Base-by-base conservation (phyloP, 345 rosid species). In the Eucalyptus sp. region DNA sequence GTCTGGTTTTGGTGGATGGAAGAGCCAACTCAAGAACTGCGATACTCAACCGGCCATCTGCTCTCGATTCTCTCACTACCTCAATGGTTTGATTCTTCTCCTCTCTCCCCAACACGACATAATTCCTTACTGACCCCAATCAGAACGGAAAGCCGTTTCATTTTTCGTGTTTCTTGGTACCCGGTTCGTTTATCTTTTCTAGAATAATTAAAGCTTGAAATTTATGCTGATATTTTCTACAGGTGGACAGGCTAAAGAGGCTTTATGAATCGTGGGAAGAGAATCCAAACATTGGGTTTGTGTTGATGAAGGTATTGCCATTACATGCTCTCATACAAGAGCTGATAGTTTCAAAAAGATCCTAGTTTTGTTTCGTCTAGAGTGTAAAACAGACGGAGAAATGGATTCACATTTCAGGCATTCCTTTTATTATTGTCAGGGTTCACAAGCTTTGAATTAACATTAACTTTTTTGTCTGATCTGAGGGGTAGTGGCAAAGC, bases 201-300 rank as follows among this genome's bases (percentile, higher is more conserved):
- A 10, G 60, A 44, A 44, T 44, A n/a, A 48, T 86, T 68, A 58
- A 51, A 54, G 46, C 44, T 49, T 12, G 50, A 49, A 51, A 6
- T 17, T 51, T 44, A 22, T 41, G 56, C 50, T 87, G 10, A 9
- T 31, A 88, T 88, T 60, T 4, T 89, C 90, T 71, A 9, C 89
- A 96, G 99, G 95, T 92, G 62, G 93, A 94, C 88, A 93, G 99
- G 90, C 91, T 96, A 87, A 94, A 91, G 86, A 95, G 95, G 92
- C 93, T 97, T 43, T 97, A 96, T 86, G 97, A 95, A 84, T 96
- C 97, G 25, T 97, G 99, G 99, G 99, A 97, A 93, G 99, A 96
- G 89, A 97, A 96, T 86, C 95, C 98, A 2, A 95, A 95, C 89
- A 94, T 96, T 87, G 98, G 98, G 4, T 95, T 96, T 91, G 96